Percentiles rank a stretch among this genome's conserved stretches.
phyloP scores from a whole-genome alignment of 169 alveolate genomes.

The Babesia bigemina region DNA sequence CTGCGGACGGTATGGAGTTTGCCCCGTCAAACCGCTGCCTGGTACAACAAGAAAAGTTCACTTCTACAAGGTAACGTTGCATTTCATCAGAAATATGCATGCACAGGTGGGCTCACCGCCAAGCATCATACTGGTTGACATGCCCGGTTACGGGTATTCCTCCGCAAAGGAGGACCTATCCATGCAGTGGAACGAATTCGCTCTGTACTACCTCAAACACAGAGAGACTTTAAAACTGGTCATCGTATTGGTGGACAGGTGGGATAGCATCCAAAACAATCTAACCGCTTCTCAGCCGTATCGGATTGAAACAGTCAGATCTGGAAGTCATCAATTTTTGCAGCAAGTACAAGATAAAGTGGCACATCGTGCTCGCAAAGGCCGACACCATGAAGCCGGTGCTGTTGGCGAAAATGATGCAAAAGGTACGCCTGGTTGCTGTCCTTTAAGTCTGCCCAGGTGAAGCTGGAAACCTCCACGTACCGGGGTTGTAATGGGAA shows the following conservation, averaged over 20 bases:
- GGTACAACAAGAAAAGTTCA: conserved; percentile 76
- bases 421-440: conserved; percentile 1
- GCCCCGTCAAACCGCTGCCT: conserved; percentile 68
- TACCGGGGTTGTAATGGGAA: conserved; percentile 65
- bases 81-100: neutral
- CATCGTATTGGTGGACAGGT: conserved; percentile 72
- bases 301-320: conserved; percentile 76
- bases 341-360: conserved; percentile 70
- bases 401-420: conserved; percentile 59
- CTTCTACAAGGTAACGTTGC: conserved; percentile 67
- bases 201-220: conserved; percentile 71
- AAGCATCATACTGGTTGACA: conserved; percentile 74
- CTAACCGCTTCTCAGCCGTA: conserved; percentile 36
- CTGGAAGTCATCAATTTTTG: conserved; percentile 73
- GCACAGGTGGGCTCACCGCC: conserved; percentile 75
- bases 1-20: conserved; percentile 71
- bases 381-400: conserved; percentile 70
- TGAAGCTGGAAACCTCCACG: conserved; percentile 40
- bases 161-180: conserved; percentile 70
- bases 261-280: neutral
- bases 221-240: conserved; percentile 72
- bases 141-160: conserved; percentile 81
- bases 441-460: neutral
- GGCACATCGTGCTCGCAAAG: conserved; percentile 76
- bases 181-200: conserved; percentile 73